Evolutionary conservation across 2,329 filamentous ascomycete genomes (phyloP).

Genomic region (Polytolypa hystricis): DNA sequence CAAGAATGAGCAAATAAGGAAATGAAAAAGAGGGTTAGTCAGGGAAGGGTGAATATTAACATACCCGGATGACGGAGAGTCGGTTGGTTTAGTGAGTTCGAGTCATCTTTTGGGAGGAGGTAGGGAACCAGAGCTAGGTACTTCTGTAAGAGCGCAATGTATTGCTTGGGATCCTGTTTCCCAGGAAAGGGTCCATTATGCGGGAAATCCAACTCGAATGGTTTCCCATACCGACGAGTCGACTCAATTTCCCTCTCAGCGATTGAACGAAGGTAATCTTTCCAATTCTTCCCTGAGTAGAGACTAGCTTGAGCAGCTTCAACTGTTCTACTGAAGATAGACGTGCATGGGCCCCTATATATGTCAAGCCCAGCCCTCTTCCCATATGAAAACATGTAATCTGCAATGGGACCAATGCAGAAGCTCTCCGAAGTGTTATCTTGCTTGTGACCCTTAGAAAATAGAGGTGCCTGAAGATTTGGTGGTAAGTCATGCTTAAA

Average conservation of each 20-base stretch:
- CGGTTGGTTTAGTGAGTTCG: constrained; percentile 8
- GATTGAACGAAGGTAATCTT: constrained; percentile 11
- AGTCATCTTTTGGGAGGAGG: constrained; percentile 9
- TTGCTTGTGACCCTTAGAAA: constrained; percentile 3
- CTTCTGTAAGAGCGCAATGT: constrained; percentile 14
- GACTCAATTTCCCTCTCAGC: constrained; percentile 13
- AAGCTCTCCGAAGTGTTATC: constrained; percentile 6
- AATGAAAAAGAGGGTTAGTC: too few relatives aligned
- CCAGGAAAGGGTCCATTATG: constrained; percentile 13
- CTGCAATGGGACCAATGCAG: constrained; percentile 14
- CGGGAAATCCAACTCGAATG: constrained; percentile 12
- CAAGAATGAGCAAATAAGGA: too few relatives aligned
- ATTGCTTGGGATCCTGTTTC: constrained; percentile 9
- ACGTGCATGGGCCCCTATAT: constrained; percentile 17
- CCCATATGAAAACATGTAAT: constrained; percentile 21
- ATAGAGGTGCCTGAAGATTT: constrained; percentile 8
- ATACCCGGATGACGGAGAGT: constrained; percentile 14
- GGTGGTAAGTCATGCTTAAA: constrained; percentile 12
- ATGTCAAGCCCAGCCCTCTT: constrained; percentile 12
- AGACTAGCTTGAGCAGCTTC: too few relatives aligned
- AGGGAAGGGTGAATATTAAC: too few relatives aligned
- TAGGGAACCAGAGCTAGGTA: constrained; percentile 13
- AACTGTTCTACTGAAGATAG: too few relatives aligned
- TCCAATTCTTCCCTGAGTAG: constrained; percentile 12
- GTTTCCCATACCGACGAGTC: constrained; percentile 12